Evolutionary conservation across 306 rosid genomes (phyloP).

Genomic region (Lathyrus aphaca): DNA sequence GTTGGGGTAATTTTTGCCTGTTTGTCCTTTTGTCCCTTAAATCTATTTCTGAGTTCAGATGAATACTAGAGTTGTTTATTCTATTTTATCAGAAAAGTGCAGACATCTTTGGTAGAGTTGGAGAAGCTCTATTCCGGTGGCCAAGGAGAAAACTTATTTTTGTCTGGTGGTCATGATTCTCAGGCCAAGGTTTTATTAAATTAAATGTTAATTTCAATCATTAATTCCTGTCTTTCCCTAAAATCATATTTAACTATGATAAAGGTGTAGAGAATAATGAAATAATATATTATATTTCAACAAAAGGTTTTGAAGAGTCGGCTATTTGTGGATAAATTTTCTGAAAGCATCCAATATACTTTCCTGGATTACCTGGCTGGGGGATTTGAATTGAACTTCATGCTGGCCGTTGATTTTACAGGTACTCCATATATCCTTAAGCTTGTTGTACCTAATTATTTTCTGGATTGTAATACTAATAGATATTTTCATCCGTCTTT

Average conservation of each 20-base stretch:
- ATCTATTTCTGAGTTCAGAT: conserved; percentile 32
- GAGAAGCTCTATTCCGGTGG: conserved; percentile 75
- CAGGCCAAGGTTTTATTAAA: conserved; percentile 72
- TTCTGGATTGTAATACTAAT: conserved; percentile 24
- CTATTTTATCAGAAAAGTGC: conserved; percentile 72
- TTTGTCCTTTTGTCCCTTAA: conserved; percentile 26
- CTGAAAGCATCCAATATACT: conserved; percentile 71
- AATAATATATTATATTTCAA: no score
- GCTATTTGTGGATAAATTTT: conserved; percentile 75
- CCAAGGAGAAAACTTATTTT: conserved; percentile 65
- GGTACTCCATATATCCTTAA: conserved; percentile 51
- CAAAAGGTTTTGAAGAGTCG: conserved; percentile 78
- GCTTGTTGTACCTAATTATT: conserved; percentile 22
- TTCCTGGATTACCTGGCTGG: conserved; percentile 93
- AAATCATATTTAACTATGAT: conserved; percentile 40
- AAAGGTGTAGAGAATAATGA: conserved; percentile 46
- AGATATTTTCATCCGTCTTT: conserved; percentile 17
- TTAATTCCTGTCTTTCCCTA: conserved; percentile 33
- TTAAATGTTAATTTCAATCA: conserved; percentile 31
- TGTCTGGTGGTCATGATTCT: conserved; percentile 69
- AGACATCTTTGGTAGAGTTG: conserved; percentile 76
- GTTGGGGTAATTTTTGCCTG: conserved; percentile 70
- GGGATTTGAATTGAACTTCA: conserved; percentile 90
- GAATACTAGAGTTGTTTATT: conserved; percentile 35
- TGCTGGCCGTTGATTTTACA: conserved; percentile 96